A percentile compares a stretch with the other conserved stretches of the same genome.
These are phyloP conservation scores for Sorghum bicolor DNA, from an alignment of 176 grass and related monocot species.

Conservation along the genomic window Sorghum_bicolor_NCBIv3 NC_012871.2:13387501-13388000, in stretches of 20 bases:
- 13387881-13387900: constrained; percentile 4
- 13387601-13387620: not conserved
- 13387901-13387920: not conserved
- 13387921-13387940: not conserved
- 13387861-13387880: not conserved
- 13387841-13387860: not conserved
- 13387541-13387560: not conserved
- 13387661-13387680: no score
- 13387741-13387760: not conserved
- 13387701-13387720: not conserved
- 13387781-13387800: not conserved
- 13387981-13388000: constrained; percentile 23
- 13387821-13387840: constrained; percentile 14
- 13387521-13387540: not conserved
- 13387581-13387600: not conserved
- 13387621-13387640: no score
- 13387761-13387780: constrained; percentile 27
- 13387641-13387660: no score
- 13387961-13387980: constrained; percentile 20
- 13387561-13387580: not conserved
- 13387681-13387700: no score
- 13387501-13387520: constrained; percentile 5
- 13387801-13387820: constrained; percentile 20
- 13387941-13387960: constrained; percentile 6
- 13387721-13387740: not conserved